These are phyloP conservation scores for Planoprotostelium fungivorum DNA, from an alignment of 78 protist genomes.

Conservation along the genomic window DNA sequence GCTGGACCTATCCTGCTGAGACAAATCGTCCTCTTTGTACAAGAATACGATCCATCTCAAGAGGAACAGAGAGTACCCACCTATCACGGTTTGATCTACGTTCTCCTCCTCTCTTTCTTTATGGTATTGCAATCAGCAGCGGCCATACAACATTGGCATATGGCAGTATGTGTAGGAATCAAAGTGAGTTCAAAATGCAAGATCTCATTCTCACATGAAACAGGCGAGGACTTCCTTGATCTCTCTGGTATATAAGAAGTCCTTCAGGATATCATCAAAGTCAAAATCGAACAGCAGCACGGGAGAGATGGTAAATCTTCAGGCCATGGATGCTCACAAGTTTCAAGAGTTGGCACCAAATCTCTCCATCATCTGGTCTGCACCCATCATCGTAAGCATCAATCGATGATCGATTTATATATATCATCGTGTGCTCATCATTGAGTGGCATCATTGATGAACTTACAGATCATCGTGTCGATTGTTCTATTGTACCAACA, in stretches of 20 bases:
- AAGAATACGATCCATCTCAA: background rate
- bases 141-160: constrained; percentile 32
- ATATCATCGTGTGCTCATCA: too few species aligned
- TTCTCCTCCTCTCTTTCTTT: constrained; percentile 16
- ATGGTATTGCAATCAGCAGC: constrained; percentile 28
- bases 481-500: constrained; percentile 7
- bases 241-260: constrained; percentile 37
- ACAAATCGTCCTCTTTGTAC: constrained; percentile 13
- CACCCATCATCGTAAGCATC: constrained; percentile 4
- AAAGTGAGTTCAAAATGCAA: constrained; percentile 13
- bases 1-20: constrained; percentile 41
- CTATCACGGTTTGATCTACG: constrained; percentile 25
- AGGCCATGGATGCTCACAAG: constrained; percentile 78
- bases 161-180: constrained; percentile 43
- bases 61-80: constrained; percentile 11
- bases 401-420: too few species aligned
- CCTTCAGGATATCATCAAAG: constrained; percentile 22
- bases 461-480: constrained; percentile 27
- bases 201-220: background rate
- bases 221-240: constrained; percentile 23
- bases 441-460: background rate
- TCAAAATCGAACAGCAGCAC: constrained; percentile 19
- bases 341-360: constrained; percentile 64
- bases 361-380: constrained; percentile 80
- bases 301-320: constrained; percentile 81